Evolutionary conservation across 1,284 basidiomycete genomes (phyloP), one percentile per base, ranked within the genome.

Genomic region (Coniferiporia sulphurascens): DNA sequence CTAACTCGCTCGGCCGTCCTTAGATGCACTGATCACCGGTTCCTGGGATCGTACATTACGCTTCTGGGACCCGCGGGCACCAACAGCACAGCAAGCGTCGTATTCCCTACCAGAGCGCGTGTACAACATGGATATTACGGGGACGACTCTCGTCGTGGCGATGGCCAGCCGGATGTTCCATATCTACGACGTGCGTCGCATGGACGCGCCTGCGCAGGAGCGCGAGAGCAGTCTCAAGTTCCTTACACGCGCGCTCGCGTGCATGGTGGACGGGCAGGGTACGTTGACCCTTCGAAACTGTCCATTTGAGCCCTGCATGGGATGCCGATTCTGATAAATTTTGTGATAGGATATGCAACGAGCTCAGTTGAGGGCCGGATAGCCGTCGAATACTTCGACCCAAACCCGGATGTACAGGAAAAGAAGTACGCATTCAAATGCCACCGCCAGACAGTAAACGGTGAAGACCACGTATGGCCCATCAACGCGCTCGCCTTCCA

Each of bases 381-480:
- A 58, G 94, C 95, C 0, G 95, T 99, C 46, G 97, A 99, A 71
- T 98, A 97, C 74, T 95, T 98, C 69, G 93, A 98, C 66, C 85
- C 91, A 1, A 84, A 83, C 9, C 78, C 85, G 0, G 81, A 83
- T 22, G 78, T 80, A 0, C 94, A 98, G 72, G 85, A 88, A 15
- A 89, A 91, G 71, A 98, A 98, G 74, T 99, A 99, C 71, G 97
- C 97, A 1, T 99, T 98, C 83, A 95, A 98, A 70, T 98, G 95
- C 66, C 96, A 99, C 70, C 82, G 96, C 17, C 89, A 94, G 69
- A 86, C 90, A 1, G 86, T 95, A 55, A 87, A 93, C 52, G 91
- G 91, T 41, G 88, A 91, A n/a, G 97, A 99, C 70, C 91, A 95
- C 64, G 95, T 98, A n/a, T 99, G 94, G 85, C 95, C 96, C 0